A percentile compares a stretch with the other conserved stretches of the same genome.
phyloP scores from a whole-genome alignment of 208 protist species.

The Trypanosoma mega region DNA sequence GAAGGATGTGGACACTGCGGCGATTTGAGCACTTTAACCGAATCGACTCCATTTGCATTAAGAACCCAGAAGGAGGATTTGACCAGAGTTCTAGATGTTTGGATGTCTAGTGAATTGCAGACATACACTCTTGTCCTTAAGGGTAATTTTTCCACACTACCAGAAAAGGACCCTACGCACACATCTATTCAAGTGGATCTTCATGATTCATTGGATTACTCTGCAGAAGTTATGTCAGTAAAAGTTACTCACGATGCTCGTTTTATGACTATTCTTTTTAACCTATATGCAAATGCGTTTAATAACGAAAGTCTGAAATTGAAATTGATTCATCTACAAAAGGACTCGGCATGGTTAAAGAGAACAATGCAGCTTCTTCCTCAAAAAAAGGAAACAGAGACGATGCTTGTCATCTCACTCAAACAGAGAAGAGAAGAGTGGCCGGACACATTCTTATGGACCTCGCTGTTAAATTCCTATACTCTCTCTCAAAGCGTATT shows the following conservation, averaged over 20 bases:
- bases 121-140: slow-evolving; percentile 1
- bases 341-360: slow-evolving; percentile 2
- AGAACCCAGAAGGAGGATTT: slow-evolving; percentile 21
- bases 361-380: not conserved
- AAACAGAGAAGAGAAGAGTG: not conserved
- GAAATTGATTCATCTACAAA: slow-evolving; percentile 5
- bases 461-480: no score
- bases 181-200: slow-evolving; percentile 17
- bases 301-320: slow-evolving; percentile 9
- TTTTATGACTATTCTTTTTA: not conserved
- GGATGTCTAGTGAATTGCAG: slow-evolving; percentile 22
- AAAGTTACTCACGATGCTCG: not conserved
- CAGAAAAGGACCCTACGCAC: slow-evolving; percentile 3
- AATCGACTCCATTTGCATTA: slow-evolving; percentile 14
- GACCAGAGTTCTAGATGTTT: slow-evolving; percentile 25
- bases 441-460: no score
- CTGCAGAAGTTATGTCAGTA: not conserved
- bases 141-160: not conserved
- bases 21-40: slow-evolving; percentile 25
- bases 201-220: slow-evolving; percentile 21
- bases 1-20: slow-evolving; percentile 41
- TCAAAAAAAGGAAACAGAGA: not conserved
- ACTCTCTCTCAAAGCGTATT: no score
- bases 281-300: slow-evolving; percentile 1
- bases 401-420: slow-evolving; percentile 6